phyloP scores from a whole-genome alignment of 345 rosid species.

The Bruguiera parviflora region DNA sequence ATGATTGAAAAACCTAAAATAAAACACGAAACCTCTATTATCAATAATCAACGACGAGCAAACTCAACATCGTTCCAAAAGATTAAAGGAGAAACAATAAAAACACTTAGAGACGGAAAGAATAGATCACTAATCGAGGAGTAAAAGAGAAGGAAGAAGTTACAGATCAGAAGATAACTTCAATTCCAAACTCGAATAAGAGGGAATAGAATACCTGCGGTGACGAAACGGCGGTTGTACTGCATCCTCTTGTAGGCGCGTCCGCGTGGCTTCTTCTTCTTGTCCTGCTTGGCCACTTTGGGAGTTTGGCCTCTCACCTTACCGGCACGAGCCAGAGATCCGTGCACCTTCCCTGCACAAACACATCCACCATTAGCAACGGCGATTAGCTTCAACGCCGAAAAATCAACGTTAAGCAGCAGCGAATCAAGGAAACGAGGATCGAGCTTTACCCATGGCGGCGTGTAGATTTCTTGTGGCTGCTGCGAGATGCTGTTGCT shows the following conservation, averaged over 20 bases:
- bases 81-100: too few relatives aligned
- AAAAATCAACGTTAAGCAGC: not conserved
- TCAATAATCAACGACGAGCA: too few relatives aligned
- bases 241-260: conserved; percentile 85
- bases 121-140: too few relatives aligned
- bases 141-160: not conserved
- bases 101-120: too few relatives aligned
- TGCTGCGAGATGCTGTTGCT: not conserved
- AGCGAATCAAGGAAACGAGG: not conserved
- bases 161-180: not conserved
- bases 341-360: conserved; percentile 52
- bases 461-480: not conserved
- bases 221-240: conserved; percentile 87
- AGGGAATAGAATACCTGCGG: conserved; percentile 50
- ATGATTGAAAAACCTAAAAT: too few relatives aligned
- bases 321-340: not conserved
- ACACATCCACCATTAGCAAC: not conserved
- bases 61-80: too few relatives aligned
- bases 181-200: not conserved
- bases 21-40: too few relatives aligned
- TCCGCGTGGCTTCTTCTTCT: conserved; percentile 80
- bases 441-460: conserved; percentile 8
- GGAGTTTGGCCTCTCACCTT: conserved; percentile 70
- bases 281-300: conserved; percentile 77
- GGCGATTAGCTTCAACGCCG: too few relatives aligned